phyloP scores from a whole-genome alignment of 129 eudicot genomes.

The Lactuca saligna region DNA sequence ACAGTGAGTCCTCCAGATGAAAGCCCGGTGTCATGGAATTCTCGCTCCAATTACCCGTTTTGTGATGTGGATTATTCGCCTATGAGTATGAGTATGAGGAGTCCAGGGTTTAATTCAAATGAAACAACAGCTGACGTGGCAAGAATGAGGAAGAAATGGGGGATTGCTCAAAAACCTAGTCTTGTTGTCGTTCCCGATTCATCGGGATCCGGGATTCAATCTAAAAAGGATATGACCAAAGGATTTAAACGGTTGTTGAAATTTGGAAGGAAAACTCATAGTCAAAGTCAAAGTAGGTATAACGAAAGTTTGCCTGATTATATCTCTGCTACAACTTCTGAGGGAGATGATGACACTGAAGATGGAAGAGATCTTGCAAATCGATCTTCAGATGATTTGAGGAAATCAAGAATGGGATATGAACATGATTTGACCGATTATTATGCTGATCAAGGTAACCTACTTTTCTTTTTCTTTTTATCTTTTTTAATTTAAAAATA shows the following conservation, averaged over 20 bases:
- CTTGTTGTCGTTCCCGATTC: slow-evolving; percentile 44
- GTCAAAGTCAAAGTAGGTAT: slow-evolving; percentile 18
- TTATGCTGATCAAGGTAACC: slow-evolving; percentile 60
- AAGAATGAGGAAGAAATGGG: slow-evolving; percentile 93
- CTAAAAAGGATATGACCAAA: slow-evolving; percentile 63
- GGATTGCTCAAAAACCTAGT: slow-evolving; percentile 66
- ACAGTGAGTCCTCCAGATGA: slow-evolving; percentile 41
- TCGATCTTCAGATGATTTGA: slow-evolving; percentile 76
- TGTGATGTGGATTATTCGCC: slow-evolving; percentile 76
- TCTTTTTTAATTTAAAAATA: neutral
- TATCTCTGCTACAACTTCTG: slow-evolving; percentile 89
- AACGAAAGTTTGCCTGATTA: slow-evolving; percentile 68
- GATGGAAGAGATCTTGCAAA: slow-evolving; percentile 71
- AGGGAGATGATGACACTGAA: slow-evolving; percentile 92
- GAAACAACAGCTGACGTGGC: slow-evolving; percentile 66
- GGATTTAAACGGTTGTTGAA: slow-evolving; percentile 83
- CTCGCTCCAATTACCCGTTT: slow-evolving; percentile 50
- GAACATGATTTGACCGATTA: slow-evolving; percentile 55
- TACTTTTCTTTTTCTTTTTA: neutral
- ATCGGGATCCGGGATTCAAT: slow-evolving; percentile 42
- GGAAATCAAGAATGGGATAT: slow-evolving; percentile 94
- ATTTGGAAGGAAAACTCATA: slow-evolving; percentile 71
- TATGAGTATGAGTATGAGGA: slow-evolving; percentile 49
- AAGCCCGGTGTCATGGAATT: slow-evolving; percentile 81
- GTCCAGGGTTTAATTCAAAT: slow-evolving; percentile 54